These are phyloP conservation scores for Guyanaporus albipodus DNA, from an alignment of 768 basidiomycete genomes.

Conservation along the genomic window DNA sequence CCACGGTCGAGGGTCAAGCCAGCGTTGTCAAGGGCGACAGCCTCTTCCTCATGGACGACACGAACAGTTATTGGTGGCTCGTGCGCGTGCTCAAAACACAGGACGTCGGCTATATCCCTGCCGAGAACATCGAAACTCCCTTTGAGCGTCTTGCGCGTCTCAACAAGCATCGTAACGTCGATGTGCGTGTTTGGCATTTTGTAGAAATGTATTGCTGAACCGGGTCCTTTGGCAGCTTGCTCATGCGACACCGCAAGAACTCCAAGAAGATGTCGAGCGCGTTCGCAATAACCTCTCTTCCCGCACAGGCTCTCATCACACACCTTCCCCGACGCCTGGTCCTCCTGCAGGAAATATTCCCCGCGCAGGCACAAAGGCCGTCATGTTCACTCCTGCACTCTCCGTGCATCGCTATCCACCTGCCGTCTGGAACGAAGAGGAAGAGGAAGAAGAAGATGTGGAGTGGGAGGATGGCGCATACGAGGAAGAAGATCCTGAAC, in stretches of 20 bases:
- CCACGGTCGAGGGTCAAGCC: slow-evolving; percentile 97
- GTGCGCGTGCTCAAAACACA: slow-evolving; percentile 98
- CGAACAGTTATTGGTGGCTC: slow-evolving; percentile 99
- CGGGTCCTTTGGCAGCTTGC: slow-evolving; percentile 23
- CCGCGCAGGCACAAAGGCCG: slow-evolving; percentile 39
- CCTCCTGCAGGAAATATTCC: slow-evolving; percentile 27
- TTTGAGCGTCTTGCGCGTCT: slow-evolving; percentile 92
- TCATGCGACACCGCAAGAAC: slow-evolving; percentile 44
- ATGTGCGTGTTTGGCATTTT: slow-evolving; percentile 51
- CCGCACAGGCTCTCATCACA: slow-evolving; percentile 45
- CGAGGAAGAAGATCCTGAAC: slow-evolving; percentile 62
- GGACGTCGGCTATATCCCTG: slow-evolving; percentile 98
- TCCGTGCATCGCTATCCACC: slow-evolving; percentile 75
- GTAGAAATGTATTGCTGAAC: neutral
- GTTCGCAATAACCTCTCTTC: slow-evolving; percentile 49
- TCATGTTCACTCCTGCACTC: slow-evolving; percentile 70
- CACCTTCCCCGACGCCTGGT: slow-evolving; percentile 45
- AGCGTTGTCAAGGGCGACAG: slow-evolving; percentile 98
- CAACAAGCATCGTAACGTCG: slow-evolving; percentile 96
- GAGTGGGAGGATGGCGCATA: slow-evolving; percentile 65
- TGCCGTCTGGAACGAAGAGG: slow-evolving; percentile 79
- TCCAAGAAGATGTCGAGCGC: slow-evolving; percentile 54
- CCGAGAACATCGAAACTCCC: slow-evolving; percentile 98
- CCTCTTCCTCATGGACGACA: slow-evolving; percentile 94
- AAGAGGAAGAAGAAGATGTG: slow-evolving; percentile 51